phyloP scores from a whole-genome alignment of 163 green algal genomes.

The Chlorella variabilis region DNA sequence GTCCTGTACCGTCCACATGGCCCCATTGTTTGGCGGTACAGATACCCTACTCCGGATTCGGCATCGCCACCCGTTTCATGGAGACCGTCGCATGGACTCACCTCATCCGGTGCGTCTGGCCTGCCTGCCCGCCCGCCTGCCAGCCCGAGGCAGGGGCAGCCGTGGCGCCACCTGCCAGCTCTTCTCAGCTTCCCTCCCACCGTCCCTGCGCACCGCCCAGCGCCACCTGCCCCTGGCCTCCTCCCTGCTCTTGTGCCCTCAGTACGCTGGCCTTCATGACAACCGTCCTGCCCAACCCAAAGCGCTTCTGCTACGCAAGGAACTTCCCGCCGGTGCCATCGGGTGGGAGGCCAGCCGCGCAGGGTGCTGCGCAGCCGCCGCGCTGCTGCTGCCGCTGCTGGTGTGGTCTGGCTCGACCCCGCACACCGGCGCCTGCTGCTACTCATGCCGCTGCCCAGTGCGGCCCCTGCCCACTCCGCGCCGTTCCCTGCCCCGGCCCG shows the following conservation, averaged over 20 bases:
- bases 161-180: too few relatives aligned
- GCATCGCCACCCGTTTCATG: slow-evolving; percentile 66
- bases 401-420: too few relatives aligned
- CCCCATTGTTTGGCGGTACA: too few relatives aligned
- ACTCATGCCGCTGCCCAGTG: background rate
- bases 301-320: slow-evolving; percentile 66
- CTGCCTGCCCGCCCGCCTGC: background rate
- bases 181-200: background rate
- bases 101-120: slow-evolving; percentile 44
- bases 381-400: too few relatives aligned
- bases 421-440: background rate
- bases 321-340: slow-evolving; percentile 60
- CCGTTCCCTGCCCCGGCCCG: background rate
- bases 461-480: too few relatives aligned
- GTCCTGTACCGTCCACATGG: too few relatives aligned
- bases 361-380: background rate
- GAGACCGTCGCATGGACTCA: slow-evolving; percentile 67
- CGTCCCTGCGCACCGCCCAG: too few relatives aligned
- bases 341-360: background rate
- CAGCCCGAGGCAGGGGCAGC: background rate
- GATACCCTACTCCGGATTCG: slow-evolving; percentile 80
- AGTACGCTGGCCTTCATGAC: slow-evolving; percentile 70
- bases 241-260: background rate
- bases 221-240: background rate
- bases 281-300: slow-evolving; percentile 79